Base-by-base conservation (phyloP, 495 filamentous ascomycete species). In the Monascus purpureus region DNA sequence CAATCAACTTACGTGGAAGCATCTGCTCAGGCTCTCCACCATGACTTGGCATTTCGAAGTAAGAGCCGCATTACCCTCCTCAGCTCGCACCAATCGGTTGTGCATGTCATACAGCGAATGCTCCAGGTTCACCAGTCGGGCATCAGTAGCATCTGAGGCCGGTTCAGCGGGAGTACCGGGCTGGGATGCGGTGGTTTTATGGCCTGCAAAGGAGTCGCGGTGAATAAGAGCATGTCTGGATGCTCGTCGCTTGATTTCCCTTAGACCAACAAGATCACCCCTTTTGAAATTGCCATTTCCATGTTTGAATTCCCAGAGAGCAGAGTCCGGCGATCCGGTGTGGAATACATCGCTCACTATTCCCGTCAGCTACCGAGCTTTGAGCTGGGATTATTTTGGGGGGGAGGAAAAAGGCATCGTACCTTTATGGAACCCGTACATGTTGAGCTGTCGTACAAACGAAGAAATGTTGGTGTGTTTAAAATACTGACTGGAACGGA, bases 341-440 rank as follows among this genome's bases (percentile, higher is more conserved):
- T 95, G 90, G 52, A 97, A 97, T 14, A 96, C 92, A 55, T 97
- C 90, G 69, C 90, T 94, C 43, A 96, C 90, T 97, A 41, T 27
- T 35, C 28, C 6, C 27, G 14, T 13, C 2, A 17, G 7, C 6
- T 3, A 8, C 17, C 14, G 8, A 4, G 25, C 9, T 28, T 5
- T 6, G 25, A 4, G 25, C n/a, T 6, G 6, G 17, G 3, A 36
- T n/a, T 13, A n/a, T n/a, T n/a, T n/a, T n/a, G n/a, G n/a, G n/a
- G n/a, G n/a, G n/a, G n/a, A n/a, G n/a, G n/a, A n/a, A n/a, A n/a
- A n/a, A 29, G 22, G 30, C 13, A 30, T 38, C 67, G 30, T 65
- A 90, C 90, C 90, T 85, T 97, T 97, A 57, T 97, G 90, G 62
- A 97, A 97, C 2, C 90, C 90, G 45, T 97, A 97, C 90, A 97